phyloP scores from a whole-genome alignment of 83 land plant genomes.

The Picea abies region DNA sequence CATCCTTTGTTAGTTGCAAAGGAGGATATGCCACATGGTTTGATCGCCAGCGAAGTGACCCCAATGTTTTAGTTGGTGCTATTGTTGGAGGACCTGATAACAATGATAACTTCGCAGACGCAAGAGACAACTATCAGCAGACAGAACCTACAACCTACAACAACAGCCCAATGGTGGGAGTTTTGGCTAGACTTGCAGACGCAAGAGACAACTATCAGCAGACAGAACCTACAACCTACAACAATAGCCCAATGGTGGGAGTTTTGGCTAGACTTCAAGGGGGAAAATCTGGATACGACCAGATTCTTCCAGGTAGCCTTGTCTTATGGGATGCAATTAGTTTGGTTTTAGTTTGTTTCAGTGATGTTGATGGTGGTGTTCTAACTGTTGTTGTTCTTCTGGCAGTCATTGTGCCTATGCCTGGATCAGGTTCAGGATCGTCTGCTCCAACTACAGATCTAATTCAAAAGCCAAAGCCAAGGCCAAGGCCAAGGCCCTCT shows the following conservation, averaged over 20 bases:
- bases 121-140: conserved; percentile 75
- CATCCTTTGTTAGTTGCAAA: conserved; percentile 60
- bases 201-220: conserved; percentile 75
- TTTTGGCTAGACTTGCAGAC: conserved; percentile 82
- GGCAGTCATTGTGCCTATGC: no score
- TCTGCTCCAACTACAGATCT: no score
- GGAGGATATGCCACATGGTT: conserved; percentile 76
- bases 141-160: conserved; percentile 92
- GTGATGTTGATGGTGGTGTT: no score
- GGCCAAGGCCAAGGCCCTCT: no score
- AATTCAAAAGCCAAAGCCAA: no score
- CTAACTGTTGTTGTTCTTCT: no score
- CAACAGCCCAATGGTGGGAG: conserved; percentile 81
- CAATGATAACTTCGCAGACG: conserved; percentile 83
- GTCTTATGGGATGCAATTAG: no score
- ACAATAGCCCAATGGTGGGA: conserved; percentile 85
- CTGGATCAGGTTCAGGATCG: no score
- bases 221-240: conserved; percentile 90
- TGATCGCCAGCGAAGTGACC: conserved; percentile 57
- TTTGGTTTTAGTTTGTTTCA: no score
- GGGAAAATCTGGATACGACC: no score
- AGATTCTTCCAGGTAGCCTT: no score
- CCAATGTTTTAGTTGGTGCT: conserved; percentile 81
- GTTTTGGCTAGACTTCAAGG: conserved; percentile 58
- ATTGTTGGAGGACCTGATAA: conserved; percentile 93